phyloP scores from a whole-genome alignment of 148 eudicot genomes.

The Suaeda aralocaspica region DNA sequence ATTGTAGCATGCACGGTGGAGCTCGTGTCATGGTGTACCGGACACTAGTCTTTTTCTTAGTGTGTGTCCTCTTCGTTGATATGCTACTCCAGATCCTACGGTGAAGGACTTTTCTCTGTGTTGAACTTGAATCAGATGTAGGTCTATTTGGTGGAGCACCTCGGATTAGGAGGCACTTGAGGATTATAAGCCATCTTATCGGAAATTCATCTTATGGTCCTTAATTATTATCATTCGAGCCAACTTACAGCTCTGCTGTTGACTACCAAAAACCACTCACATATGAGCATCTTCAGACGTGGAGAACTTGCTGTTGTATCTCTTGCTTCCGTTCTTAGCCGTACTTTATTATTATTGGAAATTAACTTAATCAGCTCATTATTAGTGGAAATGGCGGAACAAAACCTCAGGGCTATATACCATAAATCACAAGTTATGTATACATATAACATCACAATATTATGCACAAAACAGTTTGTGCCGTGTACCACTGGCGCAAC shows the following conservation, averaged over 20 bases:
- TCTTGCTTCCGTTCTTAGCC: not conserved
- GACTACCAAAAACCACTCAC: conserved; percentile 46
- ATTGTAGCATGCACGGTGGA: conserved; percentile 60
- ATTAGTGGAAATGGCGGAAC: too few relatives aligned
- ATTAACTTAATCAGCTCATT: too few relatives aligned
- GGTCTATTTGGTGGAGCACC: conserved; percentile 61
- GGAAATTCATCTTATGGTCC: conserved; percentile 62
- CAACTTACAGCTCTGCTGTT: conserved; percentile 56
- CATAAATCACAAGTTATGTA: too few relatives aligned
- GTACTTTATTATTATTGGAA: too few relatives aligned
- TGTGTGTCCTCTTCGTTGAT: conserved; percentile 79
- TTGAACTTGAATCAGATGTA: conserved; percentile 73
- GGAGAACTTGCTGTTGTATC: conserved; percentile 86
- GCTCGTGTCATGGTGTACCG: conserved; percentile 85
- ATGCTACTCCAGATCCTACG: conserved; percentile 90
- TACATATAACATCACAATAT: too few relatives aligned
- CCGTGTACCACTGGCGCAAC: too few relatives aligned
- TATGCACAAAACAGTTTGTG: too few relatives aligned
- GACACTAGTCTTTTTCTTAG: conserved; percentile 71
- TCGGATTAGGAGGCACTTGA: conserved; percentile 74
- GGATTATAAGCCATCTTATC: conserved; percentile 74
- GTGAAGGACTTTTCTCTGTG: conserved; percentile 60
- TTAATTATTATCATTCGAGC: conserved; percentile 58
- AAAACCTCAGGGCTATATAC: too few relatives aligned
- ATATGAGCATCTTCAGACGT: conserved; percentile 49